These are phyloP conservation scores for Penicillium hesseltinei DNA, from an alignment of 2,329 filamentous ascomycete species.

Conservation along the genomic window DNA sequence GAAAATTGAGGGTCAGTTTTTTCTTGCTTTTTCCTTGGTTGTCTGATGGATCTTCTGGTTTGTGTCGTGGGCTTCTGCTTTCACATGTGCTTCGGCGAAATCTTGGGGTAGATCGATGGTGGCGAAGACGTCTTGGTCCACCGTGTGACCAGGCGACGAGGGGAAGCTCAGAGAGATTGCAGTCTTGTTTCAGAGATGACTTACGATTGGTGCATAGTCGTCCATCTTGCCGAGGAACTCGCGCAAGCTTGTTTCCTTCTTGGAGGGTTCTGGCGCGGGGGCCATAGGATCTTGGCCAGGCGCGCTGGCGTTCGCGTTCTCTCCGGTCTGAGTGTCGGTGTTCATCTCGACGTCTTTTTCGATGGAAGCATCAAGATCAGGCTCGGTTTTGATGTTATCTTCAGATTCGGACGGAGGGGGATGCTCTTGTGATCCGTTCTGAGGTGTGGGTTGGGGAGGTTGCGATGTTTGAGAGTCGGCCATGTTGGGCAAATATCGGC, in stretches of 20 bases:
- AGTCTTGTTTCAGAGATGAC: conserved; percentile 33
- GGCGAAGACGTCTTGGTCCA: background rate
- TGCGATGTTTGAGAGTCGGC: conserved; percentile 31
- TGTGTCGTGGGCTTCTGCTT: background rate
- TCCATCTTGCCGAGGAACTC: conserved; percentile 97
- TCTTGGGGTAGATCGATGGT: background rate
- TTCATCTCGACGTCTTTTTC: conserved; percentile 41
- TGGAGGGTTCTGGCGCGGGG: conserved; percentile 59
- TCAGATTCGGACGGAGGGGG: conserved; percentile 19
- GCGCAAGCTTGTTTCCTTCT: conserved; percentile 87
- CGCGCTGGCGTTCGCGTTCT: conserved; percentile 10
- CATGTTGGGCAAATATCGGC: conserved; percentile 31
- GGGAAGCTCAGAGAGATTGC: conserved; percentile 1
- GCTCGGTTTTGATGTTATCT: conserved; percentile 22
- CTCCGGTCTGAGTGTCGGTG: conserved; percentile 18
- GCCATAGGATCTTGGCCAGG: conserved; percentile 46
- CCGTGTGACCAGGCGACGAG: background rate
- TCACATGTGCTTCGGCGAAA: background rate
- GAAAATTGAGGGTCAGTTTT: conserved; percentile 11
- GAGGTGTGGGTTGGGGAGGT: conserved; percentile 17
- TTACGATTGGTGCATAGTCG: conserved; percentile 93
- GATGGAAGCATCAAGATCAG: conserved; percentile 34
- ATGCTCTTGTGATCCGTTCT: conserved; percentile 24
- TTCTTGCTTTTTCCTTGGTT: background rate
- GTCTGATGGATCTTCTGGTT: background rate